Evolutionary conservation across 1,284 basidiomycete species (phyloP).

Genomic region (Moesziomyces sp.): DNA sequence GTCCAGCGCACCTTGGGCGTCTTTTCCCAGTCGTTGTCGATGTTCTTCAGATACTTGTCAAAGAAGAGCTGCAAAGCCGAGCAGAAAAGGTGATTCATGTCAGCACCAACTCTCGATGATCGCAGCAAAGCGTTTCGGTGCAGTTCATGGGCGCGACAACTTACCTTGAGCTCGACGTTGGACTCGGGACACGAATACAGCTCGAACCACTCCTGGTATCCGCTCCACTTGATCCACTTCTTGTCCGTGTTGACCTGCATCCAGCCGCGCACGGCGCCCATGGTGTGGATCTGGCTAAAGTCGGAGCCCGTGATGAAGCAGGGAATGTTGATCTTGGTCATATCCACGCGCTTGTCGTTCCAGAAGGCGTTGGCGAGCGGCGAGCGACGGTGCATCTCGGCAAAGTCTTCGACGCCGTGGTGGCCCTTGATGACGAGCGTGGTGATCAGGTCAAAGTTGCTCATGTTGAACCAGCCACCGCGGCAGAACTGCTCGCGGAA

Average conservation of each 20-base stretch:
- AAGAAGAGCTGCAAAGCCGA: slow-evolving; percentile 28
- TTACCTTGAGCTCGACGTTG: slow-evolving; percentile 39
- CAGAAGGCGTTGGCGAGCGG: slow-evolving; percentile 34
- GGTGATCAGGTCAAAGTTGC: slow-evolving; percentile 48
- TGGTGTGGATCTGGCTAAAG: slow-evolving; percentile 37
- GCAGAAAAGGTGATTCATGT: neutral
- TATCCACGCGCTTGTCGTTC: slow-evolving; percentile 51
- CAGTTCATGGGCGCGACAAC: neutral
- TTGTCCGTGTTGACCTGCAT: slow-evolving; percentile 38
- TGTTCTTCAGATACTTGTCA: slow-evolving; percentile 52
- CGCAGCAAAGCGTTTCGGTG: neutral
- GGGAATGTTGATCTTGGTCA: slow-evolving; percentile 55
- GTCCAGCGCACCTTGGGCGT: slow-evolving; percentile 46
- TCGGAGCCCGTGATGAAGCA: slow-evolving; percentile 55
- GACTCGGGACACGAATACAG: slow-evolving; percentile 28
- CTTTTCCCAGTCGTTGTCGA: slow-evolving; percentile 51
- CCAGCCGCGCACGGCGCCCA: slow-evolving; percentile 43
- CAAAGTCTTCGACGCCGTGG: slow-evolving; percentile 37
- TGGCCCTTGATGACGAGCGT: slow-evolving; percentile 49
- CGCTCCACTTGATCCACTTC: slow-evolving; percentile 46
- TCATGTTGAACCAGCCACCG: slow-evolving; percentile 41
- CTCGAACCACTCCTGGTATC: slow-evolving; percentile 27
- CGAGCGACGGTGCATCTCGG: slow-evolving; percentile 26
- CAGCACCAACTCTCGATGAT: neutral
- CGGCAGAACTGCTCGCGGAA: slow-evolving; percentile 45